Percentiles rank a stretch among this genome's conserved stretches.
Evolutionary conservation across 805 yeast genomes (phyloP).

Genomic region (Yarrowia yakushimensis): DNA sequence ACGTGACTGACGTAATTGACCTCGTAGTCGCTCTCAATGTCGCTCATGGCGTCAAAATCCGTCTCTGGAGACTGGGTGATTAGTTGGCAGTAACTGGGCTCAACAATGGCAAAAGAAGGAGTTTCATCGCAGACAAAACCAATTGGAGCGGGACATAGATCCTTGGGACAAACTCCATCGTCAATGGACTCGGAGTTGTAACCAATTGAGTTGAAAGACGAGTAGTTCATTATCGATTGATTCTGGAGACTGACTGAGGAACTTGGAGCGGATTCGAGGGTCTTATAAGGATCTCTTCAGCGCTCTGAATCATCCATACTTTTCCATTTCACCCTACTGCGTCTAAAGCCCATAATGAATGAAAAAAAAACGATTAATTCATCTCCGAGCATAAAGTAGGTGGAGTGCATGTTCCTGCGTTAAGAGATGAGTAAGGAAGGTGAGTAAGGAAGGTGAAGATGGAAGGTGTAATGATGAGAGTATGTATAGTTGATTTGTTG

Average conservation of each 20-base stretch:
- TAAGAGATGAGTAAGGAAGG: no score
- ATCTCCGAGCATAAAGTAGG: background rate
- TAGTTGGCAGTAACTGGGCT: background rate
- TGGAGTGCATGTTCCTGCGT: background rate
- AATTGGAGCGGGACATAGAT: background rate
- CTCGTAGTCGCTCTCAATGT: background rate
- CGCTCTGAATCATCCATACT: background rate
- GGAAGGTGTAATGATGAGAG: no score
- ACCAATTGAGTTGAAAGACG: background rate
- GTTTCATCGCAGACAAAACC: background rate
- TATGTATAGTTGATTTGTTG: no score
- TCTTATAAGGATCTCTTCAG: background rate
- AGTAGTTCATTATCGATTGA: background rate
- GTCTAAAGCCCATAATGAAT: no score
- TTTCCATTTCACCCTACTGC: background rate
- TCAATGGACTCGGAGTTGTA: background rate
- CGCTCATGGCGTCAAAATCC: background rate
- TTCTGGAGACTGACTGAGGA: background rate
- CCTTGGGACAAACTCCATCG: background rate
- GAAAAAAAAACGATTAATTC: no score
- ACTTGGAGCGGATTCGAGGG: no score
- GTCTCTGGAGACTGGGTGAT: background rate
- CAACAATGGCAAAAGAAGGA: background rate
- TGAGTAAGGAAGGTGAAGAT: no score
- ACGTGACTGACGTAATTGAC: background rate